phyloP scores from a whole-genome alignment of 2,329 filamentous ascomycete genomes.

The Alternaria dauci region DNA sequence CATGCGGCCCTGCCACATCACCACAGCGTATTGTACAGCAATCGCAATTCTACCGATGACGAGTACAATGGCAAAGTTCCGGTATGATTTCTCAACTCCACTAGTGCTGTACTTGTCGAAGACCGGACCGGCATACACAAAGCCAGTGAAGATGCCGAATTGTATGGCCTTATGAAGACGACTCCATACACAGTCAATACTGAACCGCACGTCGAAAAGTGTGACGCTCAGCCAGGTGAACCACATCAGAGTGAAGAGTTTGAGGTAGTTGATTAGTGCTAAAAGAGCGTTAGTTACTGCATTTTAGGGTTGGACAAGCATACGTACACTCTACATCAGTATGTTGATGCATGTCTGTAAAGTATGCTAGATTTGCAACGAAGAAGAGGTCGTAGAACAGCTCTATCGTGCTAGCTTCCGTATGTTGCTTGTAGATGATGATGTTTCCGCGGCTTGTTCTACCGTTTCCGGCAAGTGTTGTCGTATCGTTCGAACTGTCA shows the following conservation, averaged over 20 bases:
- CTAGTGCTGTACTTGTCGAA: conserved; percentile 39
- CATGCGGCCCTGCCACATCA: conserved; percentile 33
- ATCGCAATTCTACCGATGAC: conserved; percentile 28
- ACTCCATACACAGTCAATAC: conserved; percentile 70
- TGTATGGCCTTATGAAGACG: conserved; percentile 67
- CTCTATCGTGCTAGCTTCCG: conserved; percentile 63
- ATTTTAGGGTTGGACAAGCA: neutral
- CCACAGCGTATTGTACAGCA: conserved; percentile 31
- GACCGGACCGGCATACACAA: conserved; percentile 65
- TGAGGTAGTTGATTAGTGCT: conserved; percentile 55
- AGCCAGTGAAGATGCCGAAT: conserved; percentile 70
- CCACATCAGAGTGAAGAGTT: conserved; percentile 68
- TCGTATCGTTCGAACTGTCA: conserved; percentile 16
- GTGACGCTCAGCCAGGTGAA: conserved; percentile 71
- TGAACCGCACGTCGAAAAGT: conserved; percentile 71
- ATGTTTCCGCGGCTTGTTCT: conserved; percentile 31
- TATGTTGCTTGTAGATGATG: conserved; percentile 38
- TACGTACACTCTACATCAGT: conserved; percentile 54
- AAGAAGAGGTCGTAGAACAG: conserved; percentile 69
- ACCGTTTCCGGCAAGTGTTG: conserved; percentile 23
- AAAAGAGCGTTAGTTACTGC: conserved; percentile 1
- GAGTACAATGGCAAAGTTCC: conserved; percentile 29
- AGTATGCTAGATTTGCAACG: conserved; percentile 71
- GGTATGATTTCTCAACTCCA: conserved; percentile 25
- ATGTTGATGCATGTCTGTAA: conserved; percentile 65